Conservation (phyloP, 1,139 yeast genomes). For the Torulaspora globosa region DNA sequence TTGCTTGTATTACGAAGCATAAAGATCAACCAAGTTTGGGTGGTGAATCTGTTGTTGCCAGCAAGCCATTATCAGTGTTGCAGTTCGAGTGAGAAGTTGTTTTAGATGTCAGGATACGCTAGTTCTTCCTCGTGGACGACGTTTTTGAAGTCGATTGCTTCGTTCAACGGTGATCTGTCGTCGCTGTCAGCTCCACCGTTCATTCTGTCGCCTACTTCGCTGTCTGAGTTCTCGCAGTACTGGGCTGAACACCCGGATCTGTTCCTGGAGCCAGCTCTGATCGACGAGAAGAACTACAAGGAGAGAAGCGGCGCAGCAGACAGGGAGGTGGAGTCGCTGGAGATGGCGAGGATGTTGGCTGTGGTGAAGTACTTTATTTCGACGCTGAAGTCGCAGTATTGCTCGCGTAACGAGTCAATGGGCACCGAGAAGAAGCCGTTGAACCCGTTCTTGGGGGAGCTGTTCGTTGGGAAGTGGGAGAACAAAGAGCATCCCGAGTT, state of each 20-base stretch:
- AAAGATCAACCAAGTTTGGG: background rate
- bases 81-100: background rate
- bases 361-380: conserved; percentile 90
- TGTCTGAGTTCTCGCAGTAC: conserved; percentile 86
- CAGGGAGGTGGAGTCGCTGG: conserved; percentile 38
- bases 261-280: conserved; percentile 62
- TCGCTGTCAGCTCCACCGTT: conserved; percentile 98
- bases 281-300: conserved; percentile 38
- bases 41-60: background rate
- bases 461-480: conserved; percentile 84
- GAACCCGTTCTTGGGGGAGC: conserved; percentile 91
- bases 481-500: conserved; percentile 46
- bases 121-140: conserved; percentile 59
- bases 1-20: background rate
- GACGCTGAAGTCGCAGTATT: conserved; percentile 86
- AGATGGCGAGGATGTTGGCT: conserved; percentile 54
- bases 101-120: conserved; percentile 33
- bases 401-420: conserved; percentile 83
- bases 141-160: conserved; percentile 84
- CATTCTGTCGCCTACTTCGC: conserved; percentile 83
- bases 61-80: background rate
- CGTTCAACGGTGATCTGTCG: conserved; percentile 91
- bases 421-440: conserved; percentile 95
- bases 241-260: conserved; percentile 91
- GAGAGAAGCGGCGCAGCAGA: conserved; percentile 29